A percentile compares a stretch with the other conserved stretches of the same genome.
Evolutionary conservation across 768 basidiomycete genomes (phyloP).

Genomic region (Lentinula boryana): DNA sequence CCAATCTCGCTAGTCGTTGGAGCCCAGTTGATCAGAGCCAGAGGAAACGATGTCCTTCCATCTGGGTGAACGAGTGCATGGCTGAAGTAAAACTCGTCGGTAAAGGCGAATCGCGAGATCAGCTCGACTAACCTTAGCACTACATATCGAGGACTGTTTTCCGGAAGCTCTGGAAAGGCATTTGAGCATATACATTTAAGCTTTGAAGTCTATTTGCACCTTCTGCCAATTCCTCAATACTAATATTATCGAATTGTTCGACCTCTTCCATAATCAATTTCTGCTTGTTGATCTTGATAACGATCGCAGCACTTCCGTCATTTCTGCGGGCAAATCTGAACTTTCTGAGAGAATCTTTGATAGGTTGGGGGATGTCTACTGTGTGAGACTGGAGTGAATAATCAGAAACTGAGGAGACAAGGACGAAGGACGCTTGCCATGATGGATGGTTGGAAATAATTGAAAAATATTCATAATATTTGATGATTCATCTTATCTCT

Average conservation of each 20-base stretch:
- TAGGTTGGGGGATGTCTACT: slow-evolving; percentile 77
- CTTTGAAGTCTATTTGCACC: slow-evolving; percentile 36
- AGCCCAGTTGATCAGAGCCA: slow-evolving; percentile 86
- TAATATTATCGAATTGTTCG: slow-evolving; percentile 70
- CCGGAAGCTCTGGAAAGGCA: slow-evolving; percentile 65
- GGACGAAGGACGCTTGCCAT: slow-evolving; percentile 7
- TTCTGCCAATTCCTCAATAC: slow-evolving; percentile 82
- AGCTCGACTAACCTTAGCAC: neutral
- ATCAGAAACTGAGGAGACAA: slow-evolving; percentile 2
- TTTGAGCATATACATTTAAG: neutral
- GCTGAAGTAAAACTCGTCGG: slow-evolving; percentile 35
- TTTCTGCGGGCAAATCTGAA: slow-evolving; percentile 71
- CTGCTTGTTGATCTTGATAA: slow-evolving; percentile 88
- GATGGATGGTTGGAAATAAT: neutral
- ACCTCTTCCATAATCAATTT: slow-evolving; percentile 79
- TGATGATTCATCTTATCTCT: neutral
- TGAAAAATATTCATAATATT: neutral
- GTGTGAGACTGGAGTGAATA: slow-evolving; percentile 48
- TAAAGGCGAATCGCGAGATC: neutral
- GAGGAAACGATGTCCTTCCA: slow-evolving; percentile 79
- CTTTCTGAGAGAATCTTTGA: slow-evolving; percentile 78
- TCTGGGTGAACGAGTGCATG: slow-evolving; percentile 77
- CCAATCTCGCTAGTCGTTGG: slow-evolving; percentile 73
- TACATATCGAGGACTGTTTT: slow-evolving; percentile 82
- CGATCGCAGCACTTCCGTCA: slow-evolving; percentile 68